Conservation (phyloP, 2,329 filamentous ascomycete genomes). For the Chaetomiaceae sp. region DNA sequence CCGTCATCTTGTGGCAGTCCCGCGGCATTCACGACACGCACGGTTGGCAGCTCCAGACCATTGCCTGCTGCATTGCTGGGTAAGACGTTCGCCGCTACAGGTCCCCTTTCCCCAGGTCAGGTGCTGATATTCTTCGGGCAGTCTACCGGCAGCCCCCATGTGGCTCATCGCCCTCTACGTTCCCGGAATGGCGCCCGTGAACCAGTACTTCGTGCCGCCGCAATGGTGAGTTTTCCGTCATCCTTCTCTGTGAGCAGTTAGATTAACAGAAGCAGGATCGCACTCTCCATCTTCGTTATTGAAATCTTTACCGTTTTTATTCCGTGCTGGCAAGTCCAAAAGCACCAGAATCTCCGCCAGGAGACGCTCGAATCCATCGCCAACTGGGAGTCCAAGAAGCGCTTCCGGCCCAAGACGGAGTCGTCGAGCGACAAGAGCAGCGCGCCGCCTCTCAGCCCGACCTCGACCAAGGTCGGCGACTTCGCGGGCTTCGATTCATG, state of each 20-base stretch:
- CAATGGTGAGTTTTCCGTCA: slow-evolving; percentile 57
- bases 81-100: no score
- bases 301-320: slow-evolving; percentile 61
- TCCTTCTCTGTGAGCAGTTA: no score
- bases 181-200: slow-evolving; percentile 47
- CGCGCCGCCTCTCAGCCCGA: slow-evolving; percentile 25
- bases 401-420: slow-evolving; percentile 20
- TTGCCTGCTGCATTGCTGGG: slow-evolving; percentile 45
- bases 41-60: slow-evolving; percentile 61
- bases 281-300: slow-evolving; percentile 56
- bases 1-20: slow-evolving; percentile 57
- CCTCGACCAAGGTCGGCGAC: slow-evolving; percentile 30
- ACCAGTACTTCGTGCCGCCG: slow-evolving; percentile 53
- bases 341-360: slow-evolving; percentile 40
- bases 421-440: slow-evolving; percentile 4
- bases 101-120: no score
- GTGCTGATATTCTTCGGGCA: slow-evolving; percentile 26
- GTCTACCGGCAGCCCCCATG: slow-evolving; percentile 60
- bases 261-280: slow-evolving; percentile 44
- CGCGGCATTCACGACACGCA: slow-evolving; percentile 59
- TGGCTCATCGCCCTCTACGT: slow-evolving; percentile 59
- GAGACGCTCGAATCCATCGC: slow-evolving; percentile 47
- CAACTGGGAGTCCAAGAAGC: slow-evolving; percentile 42
- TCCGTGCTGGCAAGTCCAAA: slow-evolving; percentile 54
- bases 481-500: slow-evolving; percentile 21